phyloP scores from a whole-genome alignment of 306 rosid species.

The Rosa chinensis region DNA sequence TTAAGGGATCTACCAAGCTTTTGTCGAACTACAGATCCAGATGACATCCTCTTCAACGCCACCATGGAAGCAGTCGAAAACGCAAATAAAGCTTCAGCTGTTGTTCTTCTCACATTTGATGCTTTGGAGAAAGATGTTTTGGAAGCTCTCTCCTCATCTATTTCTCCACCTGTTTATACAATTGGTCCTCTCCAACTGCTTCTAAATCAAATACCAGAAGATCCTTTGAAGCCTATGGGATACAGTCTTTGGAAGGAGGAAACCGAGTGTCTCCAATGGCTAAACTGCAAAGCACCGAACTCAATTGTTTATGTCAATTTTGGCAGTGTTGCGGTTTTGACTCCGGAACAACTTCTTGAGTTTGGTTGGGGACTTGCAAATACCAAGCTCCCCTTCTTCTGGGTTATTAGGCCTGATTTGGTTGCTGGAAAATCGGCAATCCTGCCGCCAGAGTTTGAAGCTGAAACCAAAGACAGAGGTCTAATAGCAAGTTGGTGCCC shows the following conservation, averaged over 20 bases:
- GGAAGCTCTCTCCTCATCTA: background rate
- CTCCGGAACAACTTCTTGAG: background rate
- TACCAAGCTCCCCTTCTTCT: no score
- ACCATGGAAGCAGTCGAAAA: background rate
- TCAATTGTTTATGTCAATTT: background rate
- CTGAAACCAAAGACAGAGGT: background rate
- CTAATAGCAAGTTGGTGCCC: background rate
- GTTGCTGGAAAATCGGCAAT: no score
- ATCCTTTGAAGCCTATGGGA: background rate
- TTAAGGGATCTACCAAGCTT: background rate
- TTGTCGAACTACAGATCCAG: background rate
- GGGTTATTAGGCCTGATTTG: no score
- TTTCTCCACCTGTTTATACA: background rate
- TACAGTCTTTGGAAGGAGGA: background rate
- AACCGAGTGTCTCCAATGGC: background rate
- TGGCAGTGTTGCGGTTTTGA: background rate
- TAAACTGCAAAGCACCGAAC: background rate
- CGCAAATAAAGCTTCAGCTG: background rate
- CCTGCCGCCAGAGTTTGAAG: background rate
- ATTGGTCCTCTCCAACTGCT: background rate
- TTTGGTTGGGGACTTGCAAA: background rate
- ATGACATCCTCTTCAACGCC: background rate
- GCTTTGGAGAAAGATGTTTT: background rate
- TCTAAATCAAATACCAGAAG: background rate
- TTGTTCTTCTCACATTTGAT: background rate